Evolutionary conservation across 257 asterid species (phyloP).

Genomic region (Solanum pinnatisectum): DNA sequence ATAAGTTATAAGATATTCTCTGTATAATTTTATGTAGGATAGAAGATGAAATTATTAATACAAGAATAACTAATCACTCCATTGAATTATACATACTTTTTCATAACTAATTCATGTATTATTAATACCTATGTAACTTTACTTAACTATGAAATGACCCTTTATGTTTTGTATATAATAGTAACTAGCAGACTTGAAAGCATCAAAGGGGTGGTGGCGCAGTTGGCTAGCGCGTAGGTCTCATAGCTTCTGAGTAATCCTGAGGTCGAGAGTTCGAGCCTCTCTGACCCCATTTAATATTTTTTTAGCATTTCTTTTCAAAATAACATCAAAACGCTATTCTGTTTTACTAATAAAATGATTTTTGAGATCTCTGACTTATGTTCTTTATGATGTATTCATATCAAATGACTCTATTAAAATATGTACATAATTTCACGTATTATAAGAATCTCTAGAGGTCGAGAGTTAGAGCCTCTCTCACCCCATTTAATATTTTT

Average conservation of each 20-base stretch:
- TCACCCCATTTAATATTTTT: no score
- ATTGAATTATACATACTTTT: background rate
- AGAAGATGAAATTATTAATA: background rate
- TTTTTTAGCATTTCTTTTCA: no score
- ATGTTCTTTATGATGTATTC: background rate
- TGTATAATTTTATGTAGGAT: no score
- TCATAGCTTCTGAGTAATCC: conserved; percentile 84
- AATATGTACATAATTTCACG: no score
- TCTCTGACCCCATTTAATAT: conserved; percentile 54
- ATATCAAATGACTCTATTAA: background rate
- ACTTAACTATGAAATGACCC: no score
- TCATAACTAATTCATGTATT: background rate
- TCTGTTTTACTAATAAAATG: background rate
- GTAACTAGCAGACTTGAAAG: rapidly evolving
- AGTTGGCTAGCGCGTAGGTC: conserved; percentile 99
- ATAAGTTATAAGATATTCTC: no score
- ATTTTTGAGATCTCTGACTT: background rate
- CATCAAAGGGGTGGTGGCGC: conserved; percentile 85
- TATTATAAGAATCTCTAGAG: background rate
- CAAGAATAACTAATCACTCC: no score
- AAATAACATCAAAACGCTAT: background rate
- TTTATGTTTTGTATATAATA: no score
- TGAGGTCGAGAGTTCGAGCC: conserved; percentile 98
- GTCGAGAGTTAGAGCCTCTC: no score
- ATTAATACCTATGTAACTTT: background rate